These are phyloP conservation scores for Persicaria tinctoria DNA, from an alignment of 148 eudicot genomes.

Conservation along the genomic window DNA sequence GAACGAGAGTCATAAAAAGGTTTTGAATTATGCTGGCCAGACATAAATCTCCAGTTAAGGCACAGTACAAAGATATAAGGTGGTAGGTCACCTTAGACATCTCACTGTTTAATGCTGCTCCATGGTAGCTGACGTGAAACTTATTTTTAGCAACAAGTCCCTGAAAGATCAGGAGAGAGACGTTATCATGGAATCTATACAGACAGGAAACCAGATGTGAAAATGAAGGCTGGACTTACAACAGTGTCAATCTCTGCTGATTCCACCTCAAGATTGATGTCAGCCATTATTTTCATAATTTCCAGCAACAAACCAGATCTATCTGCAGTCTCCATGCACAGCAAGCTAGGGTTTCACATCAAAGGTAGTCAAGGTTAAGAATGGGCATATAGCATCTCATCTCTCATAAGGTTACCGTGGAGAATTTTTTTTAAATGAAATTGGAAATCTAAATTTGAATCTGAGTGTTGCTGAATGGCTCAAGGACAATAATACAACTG, in stretches of 20 bases:
- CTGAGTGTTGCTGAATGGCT: background rate
- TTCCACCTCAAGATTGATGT: constrained; percentile 68
- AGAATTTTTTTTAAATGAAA: background rate
- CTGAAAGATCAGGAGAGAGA: constrained; percentile 26
- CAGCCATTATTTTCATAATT: constrained; percentile 71
- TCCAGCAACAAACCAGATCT: constrained; percentile 84
- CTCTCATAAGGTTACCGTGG: background rate
- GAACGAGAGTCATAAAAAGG: background rate
- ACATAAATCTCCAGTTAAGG: background rate
- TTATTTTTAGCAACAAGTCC: constrained; percentile 92
- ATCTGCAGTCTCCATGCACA: constrained; percentile 85
- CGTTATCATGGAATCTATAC: background rate
- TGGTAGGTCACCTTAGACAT: constrained; percentile 60
- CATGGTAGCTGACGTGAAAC: constrained; percentile 91
- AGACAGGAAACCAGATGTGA: constrained; percentile 5
- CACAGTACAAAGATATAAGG: background rate
- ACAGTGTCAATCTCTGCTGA: constrained; percentile 96
- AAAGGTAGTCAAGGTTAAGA: background rate
- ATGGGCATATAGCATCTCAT: background rate
- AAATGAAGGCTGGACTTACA: constrained; percentile 29
- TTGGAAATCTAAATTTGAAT: background rate
- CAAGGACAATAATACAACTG: background rate
- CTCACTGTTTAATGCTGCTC: constrained; percentile 68
- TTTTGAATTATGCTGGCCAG: background rate
- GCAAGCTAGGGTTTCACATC: constrained; percentile 53